Base-by-base conservation (phyloP, 2,329 filamentous ascomycete species). In the Epichloe elymi region DNA sequence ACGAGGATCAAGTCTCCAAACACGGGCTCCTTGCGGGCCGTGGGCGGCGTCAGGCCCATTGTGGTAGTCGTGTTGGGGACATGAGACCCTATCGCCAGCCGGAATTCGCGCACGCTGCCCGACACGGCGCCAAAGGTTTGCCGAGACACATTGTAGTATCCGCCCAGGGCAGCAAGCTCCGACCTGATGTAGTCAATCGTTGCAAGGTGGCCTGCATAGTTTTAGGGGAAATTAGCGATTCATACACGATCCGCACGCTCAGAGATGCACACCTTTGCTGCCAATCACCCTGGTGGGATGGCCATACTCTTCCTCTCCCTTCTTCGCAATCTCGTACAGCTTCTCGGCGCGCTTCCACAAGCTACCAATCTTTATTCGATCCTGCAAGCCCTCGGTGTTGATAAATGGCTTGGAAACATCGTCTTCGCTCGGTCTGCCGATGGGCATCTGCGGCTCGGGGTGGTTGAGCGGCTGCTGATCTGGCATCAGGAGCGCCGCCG, bases 221-320 rank as follows among this genome's bases (percentile, higher is more conserved):
- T 4, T 10, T 4, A 30, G 26, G 8, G 26, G n/a, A n/a, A n/a
- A n/a, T 30, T 1, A 30, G 26, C n/a, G 19, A 10, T 35, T n/a
- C 10, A 4, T 14, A 7, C 42, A 11, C 30, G 12, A 44, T 26
- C 14, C 19, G 41, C 35, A 46, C 26, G 37, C 52, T 12, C n/a
- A 12, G 26, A 30, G 26, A 30, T 30, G 26, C 26, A 19, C 38
- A 81, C 80, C 80, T 61, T 75, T 61, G 55, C 80, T 84, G 33
- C 83, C 83, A 56, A 87, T 86, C 20, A 86, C 83, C 49, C 83
- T 75, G 1, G 83, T 87, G 1, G 83, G 83, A 58, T 83, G 83
- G 54, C 77, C 76, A 60, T 80, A 85, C 55, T 85, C 79, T 2
- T 74, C 69, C 54, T 76, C 67, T 11, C 75, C 74, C 49, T 74